Conservation (phyloP, 352 stramenopile genomes). For the Phytophthora agathidicida region DNA sequence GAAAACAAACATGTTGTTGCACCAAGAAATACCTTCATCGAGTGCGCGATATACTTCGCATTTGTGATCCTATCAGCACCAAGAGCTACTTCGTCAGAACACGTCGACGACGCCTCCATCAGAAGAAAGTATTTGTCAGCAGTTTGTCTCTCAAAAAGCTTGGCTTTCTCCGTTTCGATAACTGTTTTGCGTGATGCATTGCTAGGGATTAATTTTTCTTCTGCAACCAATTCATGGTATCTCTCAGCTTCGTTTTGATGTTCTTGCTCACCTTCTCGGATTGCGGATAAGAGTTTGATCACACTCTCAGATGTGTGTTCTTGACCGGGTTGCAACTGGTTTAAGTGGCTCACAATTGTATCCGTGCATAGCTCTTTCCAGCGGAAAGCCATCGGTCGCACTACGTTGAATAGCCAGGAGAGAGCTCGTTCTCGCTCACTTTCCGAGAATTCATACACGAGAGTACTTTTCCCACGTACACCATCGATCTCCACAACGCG, state of each 20-base stretch:
- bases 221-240: conserved; percentile 11
- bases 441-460: conserved; percentile 67
- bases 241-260: conserved; percentile 4
- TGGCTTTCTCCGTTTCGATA: conserved; percentile 30
- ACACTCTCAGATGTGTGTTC: background rate
- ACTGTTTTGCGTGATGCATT: conserved; percentile 3
- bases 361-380: conserved; percentile 52
- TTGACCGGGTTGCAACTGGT: conserved; percentile 1
- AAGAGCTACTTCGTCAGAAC: background rate
- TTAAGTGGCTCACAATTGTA: conserved; percentile 43
- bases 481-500: conserved; percentile 64
- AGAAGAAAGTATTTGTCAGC: conserved; percentile 45
- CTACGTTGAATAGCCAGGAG: conserved; percentile 27
- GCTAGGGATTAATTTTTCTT: background rate
- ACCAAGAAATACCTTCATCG: conserved; percentile 44
- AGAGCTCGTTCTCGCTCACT: conserved; percentile 23
- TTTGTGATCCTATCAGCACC: conserved; percentile 32
- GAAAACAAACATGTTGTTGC: conserved; percentile 39
- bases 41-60: conserved; percentile 52
- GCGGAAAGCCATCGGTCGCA: conserved; percentile 48
- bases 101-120: background rate
- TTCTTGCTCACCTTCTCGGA: conserved; percentile 29
- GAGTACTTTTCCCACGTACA: conserved; percentile 45
- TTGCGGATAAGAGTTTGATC: conserved; percentile 25
- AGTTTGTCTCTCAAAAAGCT: conserved; percentile 27